phyloP scores from a whole-genome alignment of 371 early-diverging fungal species.

The Basidiobolus meristosporus region DNA sequence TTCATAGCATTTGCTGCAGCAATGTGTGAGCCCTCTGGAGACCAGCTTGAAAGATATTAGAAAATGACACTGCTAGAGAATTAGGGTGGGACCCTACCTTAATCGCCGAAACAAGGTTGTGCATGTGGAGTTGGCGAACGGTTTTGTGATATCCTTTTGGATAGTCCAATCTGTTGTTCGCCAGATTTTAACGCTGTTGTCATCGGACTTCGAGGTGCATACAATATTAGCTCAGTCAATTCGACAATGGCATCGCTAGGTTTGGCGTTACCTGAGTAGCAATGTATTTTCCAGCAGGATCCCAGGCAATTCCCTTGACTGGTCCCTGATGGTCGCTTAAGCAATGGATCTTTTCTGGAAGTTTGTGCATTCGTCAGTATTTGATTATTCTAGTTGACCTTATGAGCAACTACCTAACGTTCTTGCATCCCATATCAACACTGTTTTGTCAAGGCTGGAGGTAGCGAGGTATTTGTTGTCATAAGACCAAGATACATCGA shows the following conservation, averaged over 20 bases:
- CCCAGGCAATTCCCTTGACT: conserved; percentile 92
- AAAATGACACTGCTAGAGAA: too few relatives aligned
- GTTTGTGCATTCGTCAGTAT: background rate
- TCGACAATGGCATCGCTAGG: background rate
- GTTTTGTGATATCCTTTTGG: conserved; percentile 48
- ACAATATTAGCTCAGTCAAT: background rate
- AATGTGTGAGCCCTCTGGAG: conserved; percentile 81
- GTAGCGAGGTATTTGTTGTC: conserved; percentile 73
- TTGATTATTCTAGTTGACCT: background rate
- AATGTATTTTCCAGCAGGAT: conserved; percentile 83
- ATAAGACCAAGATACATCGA: conserved; percentile 87
- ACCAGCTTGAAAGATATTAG: conserved; percentile 40
- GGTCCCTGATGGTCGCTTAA: conserved; percentile 69
- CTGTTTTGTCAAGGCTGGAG: conserved; percentile 67
- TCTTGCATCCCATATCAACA: conserved; percentile 68
- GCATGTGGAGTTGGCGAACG: conserved; percentile 53
- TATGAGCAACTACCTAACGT: conserved; percentile 39
- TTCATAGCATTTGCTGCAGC: conserved; percentile 82
- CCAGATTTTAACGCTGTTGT: conserved; percentile 77
- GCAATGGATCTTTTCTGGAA: conserved; percentile 28
- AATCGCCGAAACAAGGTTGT: conserved; percentile 79
- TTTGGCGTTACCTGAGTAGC: conserved; percentile 55
- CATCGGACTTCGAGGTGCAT: conserved; percentile 45
- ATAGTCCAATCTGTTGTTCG: conserved; percentile 68
- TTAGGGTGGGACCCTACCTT: too few relatives aligned